Percentiles rank a stretch among this genome's conserved stretches.
Evolutionary conservation across 345 rosid species (phyloP).

Genomic region (Salix viminalis): DNA sequence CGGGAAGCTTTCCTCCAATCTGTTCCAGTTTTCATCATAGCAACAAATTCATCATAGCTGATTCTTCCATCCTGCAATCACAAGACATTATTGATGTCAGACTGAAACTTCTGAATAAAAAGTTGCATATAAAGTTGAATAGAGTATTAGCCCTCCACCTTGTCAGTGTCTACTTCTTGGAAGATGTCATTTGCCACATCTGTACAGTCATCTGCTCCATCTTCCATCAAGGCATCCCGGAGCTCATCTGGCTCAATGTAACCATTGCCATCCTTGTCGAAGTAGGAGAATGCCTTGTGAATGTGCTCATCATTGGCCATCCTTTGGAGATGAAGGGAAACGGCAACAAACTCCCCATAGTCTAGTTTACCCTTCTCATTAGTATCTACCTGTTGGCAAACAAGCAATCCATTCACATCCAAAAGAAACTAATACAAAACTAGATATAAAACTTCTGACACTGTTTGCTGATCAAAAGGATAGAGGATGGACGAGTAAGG

Average conservation of each 20-base stretch:
- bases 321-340: constrained; percentile 86
- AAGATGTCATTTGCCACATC: constrained; percentile 95
- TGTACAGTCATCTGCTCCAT: constrained; percentile 87
- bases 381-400: constrained; percentile 70
- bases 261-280: constrained; percentile 91
- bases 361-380: constrained; percentile 87
- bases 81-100: constrained; percentile 12
- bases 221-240: constrained; percentile 83
- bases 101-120: neutral
- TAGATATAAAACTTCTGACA: neutral
- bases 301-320: constrained; percentile 97
- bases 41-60: constrained; percentile 94
- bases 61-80: constrained; percentile 80
- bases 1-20: constrained; percentile 99
- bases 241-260: constrained; percentile 91
- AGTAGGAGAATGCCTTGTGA: constrained; percentile 91
- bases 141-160: constrained; percentile 42
- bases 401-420: constrained; percentile 14
- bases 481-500: neutral
- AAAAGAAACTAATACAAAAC: neutral
- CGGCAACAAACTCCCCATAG: constrained; percentile 87
- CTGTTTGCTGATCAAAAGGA: neutral
- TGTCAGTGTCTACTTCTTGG: constrained; percentile 98
- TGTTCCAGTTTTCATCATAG: constrained; percentile 99
- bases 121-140: neutral